Evolutionary conservation across 2,329 filamentous ascomycete genomes (phyloP).

Genomic region (Aureobasidium pullulans): DNA sequence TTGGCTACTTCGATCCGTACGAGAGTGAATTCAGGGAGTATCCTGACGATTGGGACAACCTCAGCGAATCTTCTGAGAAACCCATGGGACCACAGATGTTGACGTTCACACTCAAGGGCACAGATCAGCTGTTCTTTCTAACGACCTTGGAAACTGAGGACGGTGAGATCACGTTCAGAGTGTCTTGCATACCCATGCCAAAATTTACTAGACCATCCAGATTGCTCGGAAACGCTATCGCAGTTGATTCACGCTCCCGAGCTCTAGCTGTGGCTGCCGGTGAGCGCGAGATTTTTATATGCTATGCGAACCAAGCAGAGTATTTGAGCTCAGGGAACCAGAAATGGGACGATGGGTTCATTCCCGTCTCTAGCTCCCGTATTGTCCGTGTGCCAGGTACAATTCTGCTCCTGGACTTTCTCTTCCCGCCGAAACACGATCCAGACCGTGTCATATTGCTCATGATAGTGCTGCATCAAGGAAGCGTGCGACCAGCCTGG

Average conservation of each 20-base stretch:
- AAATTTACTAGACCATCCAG: slow-evolving; percentile 46
- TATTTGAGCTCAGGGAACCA: not conserved
- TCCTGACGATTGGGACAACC: slow-evolving; percentile 21
- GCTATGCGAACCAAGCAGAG: slow-evolving; percentile 35
- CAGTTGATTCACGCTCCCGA: slow-evolving; percentile 65
- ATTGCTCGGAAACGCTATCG: slow-evolving; percentile 58
- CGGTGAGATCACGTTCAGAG: slow-evolving; percentile 49
- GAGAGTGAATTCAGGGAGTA: slow-evolving; percentile 30
- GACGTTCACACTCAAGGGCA: slow-evolving; percentile 63
- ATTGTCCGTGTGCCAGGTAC: slow-evolving; percentile 52
- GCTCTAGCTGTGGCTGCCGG: slow-evolving; percentile 61
- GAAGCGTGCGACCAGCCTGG: slow-evolving; percentile 33
- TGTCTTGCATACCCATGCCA: slow-evolving; percentile 47
- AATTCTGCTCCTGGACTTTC: slow-evolving; percentile 82
- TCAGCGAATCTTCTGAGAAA: not conserved
- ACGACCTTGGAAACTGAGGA: slow-evolving; percentile 48
- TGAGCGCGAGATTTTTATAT: slow-evolving; percentile 64
- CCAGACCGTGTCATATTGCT: slow-evolving; percentile 65
- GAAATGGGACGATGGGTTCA: not conserved
- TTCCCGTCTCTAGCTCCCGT: slow-evolving; percentile 52
- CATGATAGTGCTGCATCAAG: slow-evolving; percentile 45
- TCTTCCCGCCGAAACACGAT: slow-evolving; percentile 62
- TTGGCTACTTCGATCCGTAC: slow-evolving; percentile 46
- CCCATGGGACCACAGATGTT: slow-evolving; percentile 66
- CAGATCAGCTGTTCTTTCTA: slow-evolving; percentile 66